Evolutionary conservation across 306 rosid genomes (phyloP).

Genomic region (Fagus crenata): DNA sequence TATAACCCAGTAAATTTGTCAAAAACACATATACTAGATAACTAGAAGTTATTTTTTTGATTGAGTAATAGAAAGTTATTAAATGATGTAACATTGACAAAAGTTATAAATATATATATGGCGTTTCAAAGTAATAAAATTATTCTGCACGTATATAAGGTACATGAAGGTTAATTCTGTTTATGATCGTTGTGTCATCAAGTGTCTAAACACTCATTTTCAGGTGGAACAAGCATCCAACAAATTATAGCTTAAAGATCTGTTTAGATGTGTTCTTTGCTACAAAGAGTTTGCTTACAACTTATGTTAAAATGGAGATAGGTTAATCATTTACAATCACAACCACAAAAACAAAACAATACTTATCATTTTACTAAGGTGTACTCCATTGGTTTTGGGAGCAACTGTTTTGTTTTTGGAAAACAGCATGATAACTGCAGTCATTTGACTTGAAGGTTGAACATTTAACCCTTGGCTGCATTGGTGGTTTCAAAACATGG

Average conservation of each 20-base stretch:
- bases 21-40: too few relatives aligned
- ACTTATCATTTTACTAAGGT: not conserved
- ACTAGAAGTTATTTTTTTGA: too few relatives aligned
- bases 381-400: not conserved
- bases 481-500: not conserved
- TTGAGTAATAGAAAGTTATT: too few relatives aligned
- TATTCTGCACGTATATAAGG: not conserved
- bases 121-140: too few relatives aligned
- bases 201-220: not conserved
- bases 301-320: not conserved
- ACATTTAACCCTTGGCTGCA: not conserved
- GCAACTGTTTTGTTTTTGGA: not conserved
- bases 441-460: not conserved
- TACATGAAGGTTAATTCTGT: not conserved
- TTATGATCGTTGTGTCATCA: not conserved
- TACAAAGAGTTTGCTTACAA: not conserved
- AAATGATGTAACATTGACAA: too few relatives aligned
- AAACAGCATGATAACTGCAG: not conserved
- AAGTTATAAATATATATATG: too few relatives aligned
- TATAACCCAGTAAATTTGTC: too few relatives aligned
- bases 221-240: not conserved
- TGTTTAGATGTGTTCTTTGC: not conserved
- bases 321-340: not conserved
- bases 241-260: not conserved
- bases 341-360: not conserved